Evolutionary conservation across 2,329 filamentous ascomycete species (phyloP), one percentile per base, ranked within the genome.

Genomic region (Zalaria sp.): DNA sequence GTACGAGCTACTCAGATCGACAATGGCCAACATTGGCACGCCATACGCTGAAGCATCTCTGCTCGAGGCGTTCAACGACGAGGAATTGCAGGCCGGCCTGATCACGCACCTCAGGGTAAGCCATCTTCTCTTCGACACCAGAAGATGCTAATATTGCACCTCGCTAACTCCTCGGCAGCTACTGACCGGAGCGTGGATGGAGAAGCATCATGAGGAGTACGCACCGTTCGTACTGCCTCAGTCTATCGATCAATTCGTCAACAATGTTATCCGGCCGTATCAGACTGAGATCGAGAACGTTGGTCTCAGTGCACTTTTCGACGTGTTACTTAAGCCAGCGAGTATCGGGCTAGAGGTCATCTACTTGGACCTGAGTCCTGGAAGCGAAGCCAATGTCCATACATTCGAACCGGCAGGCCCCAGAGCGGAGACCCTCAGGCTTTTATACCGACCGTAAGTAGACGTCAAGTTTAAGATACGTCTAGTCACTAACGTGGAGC

Each of bases 271-370:
- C 48, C 81, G 93, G 57, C 76, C 82, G 0, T 72, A 80, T 10
- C 74, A 80, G 50, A 77, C 79, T 39, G 89, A 96, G 64, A 93
- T 96, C 47, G 91, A 98, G 51, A 79, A 95, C 53, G 67, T 94
- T n/a, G 84, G 85, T 35, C 71, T 96, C 47, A 77, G 77, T 45
- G 76, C 85, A 2, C 68, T 96, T 39, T 75, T 81, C 47, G 79
- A 89, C 48, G 74, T 86, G 26, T 71, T 96, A 3, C 75, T 96
- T 47, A 81, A 84, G 55, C 83, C 82, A 5, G 79, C 80, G 39
- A 78, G 79, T 10, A 77, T 95, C 48, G 77, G 80, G 4, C 74
- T 96, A 18, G 86, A 95, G 56, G 83, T 96, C 47, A 78, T 86
- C 41, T 95, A 96, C 57, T 75, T 98, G 5, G 91, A 96, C 57